Base-by-base conservation (phyloP, 1,139 yeast genomes). In the Geotrichum klebahnii region DNA sequence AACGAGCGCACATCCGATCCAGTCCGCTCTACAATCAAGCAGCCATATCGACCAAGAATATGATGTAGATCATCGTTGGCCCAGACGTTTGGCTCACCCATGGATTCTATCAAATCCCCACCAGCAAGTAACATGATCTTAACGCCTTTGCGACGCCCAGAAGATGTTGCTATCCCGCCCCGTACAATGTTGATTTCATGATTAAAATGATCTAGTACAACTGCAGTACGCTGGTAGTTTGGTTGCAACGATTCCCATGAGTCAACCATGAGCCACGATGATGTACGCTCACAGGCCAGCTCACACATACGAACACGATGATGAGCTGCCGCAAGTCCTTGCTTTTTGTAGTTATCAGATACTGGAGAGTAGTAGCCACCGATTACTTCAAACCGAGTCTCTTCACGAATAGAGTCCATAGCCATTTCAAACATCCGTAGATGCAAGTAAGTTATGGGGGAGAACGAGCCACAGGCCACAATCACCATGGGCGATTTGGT, bases 61-160 rank as follows among this genome's bases (percentile, higher is more conserved):
- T 92, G 98, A 64, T 90, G 96, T 61, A 92, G 75, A 68, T 92
- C 99, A 53, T 79, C 84, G 65, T 90, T 97, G 0, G 95, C 96
- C 99, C 99, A 92, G 33, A 92, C 98, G 63, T 90, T 94, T 28
- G 97, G 97, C 67, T 92, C 98, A n/a, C 98, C 98, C 97, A 94
- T 92, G 46, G 95, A 83, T 68, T 92, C 98, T 52, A 92, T 92
- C 61, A 94, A 76, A 68, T 92, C 98, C 34, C 98, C 98, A 46
- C 99, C 99, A 0, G 98, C 98, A 37, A 92, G 74, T 53, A 92
- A 75, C 98, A 92, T 92, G 61, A 92, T 84, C 66, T 92, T 92
- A 52, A 87, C 96, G 19, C 96, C 96, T 56, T 88, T 75, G 54
- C 80, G 79, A 55, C 80, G 81, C 12, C 96, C 96, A 40, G 78